Evolutionary conservation across 176 grass and related monocot genomes (phyloP).

Genomic region (Elymus sibiricus): DNA sequence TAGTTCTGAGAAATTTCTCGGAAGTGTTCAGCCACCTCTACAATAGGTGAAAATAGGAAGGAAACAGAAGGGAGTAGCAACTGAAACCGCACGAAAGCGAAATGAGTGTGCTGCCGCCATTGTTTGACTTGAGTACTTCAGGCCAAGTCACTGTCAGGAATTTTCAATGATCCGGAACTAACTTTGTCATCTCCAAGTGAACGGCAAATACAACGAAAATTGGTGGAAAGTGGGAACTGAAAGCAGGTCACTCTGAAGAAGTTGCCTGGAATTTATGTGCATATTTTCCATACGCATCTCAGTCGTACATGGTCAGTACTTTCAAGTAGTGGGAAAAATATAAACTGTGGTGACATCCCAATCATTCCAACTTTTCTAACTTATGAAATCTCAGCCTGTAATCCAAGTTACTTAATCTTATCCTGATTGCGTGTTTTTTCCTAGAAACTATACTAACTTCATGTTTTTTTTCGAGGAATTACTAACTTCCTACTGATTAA

Average conservation of each 20-base stretch:
- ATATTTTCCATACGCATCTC: not conserved
- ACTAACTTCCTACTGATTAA: not conserved
- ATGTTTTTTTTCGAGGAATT: too few relatives aligned
- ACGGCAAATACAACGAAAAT: conserved; percentile 3
- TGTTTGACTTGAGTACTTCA: not conserved
- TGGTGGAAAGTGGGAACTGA: conserved; percentile 22
- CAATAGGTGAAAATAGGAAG: not conserved
- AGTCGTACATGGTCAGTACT: not conserved
- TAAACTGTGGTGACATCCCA: not conserved
- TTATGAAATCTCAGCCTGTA: not conserved
- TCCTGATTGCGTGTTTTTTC: not conserved
- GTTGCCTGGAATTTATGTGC: conserved; percentile 25
- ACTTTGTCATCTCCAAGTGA: not conserved
- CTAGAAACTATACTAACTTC: too few relatives aligned
- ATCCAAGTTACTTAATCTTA: not conserved
- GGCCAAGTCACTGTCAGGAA: not conserved
- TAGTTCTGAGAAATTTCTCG: not conserved
- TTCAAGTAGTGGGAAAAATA: not conserved
- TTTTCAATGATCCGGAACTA: not conserved
- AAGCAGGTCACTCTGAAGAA: conserved; percentile 12
- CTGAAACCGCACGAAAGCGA: not conserved
- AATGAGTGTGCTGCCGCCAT: not conserved
- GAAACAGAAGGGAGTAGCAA: not conserved
- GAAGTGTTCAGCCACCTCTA: not conserved
- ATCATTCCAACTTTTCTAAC: not conserved